Conservation (phyloP, 2,329 filamentous ascomycete genomes). For the Fusarium hainanense region DNA sequence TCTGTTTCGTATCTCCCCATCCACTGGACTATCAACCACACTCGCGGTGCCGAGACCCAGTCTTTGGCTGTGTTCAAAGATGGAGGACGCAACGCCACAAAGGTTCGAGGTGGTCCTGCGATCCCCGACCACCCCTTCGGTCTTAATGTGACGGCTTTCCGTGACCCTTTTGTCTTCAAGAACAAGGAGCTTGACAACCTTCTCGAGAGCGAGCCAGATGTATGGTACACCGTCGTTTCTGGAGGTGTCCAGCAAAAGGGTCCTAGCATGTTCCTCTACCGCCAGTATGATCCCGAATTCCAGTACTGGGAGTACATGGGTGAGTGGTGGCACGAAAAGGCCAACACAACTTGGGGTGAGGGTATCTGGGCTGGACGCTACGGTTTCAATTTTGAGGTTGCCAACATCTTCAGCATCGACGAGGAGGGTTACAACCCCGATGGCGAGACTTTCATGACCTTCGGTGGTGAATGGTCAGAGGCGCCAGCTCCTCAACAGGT, state of each 20-base stretch:
- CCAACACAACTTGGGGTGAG: constrained; percentile 51
- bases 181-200: constrained; percentile 34
- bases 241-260: constrained; percentile 40
- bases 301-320: constrained; percentile 44
- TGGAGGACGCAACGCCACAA: constrained; percentile 44
- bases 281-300: constrained; percentile 40
- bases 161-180: constrained; percentile 42
- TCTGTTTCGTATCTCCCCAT: constrained; percentile 58
- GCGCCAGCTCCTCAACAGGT: constrained; percentile 53
- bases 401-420: constrained; percentile 56
- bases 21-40: constrained; percentile 58
- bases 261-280: constrained; percentile 40
- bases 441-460: constrained; percentile 54
- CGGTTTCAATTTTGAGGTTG: constrained; percentile 60
- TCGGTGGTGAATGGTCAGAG: constrained; percentile 58
- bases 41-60: constrained; percentile 59
- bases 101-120: constrained; percentile 36
- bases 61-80: constrained; percentile 56
- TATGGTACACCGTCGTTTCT: constrained; percentile 41
- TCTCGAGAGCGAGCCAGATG: constrained; percentile 30
- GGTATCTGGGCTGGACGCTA: constrained; percentile 52
- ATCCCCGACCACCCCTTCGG: constrained; percentile 37
- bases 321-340: constrained; percentile 52
- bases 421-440: constrained; percentile 53
- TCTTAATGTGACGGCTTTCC: constrained; percentile 42